Base-by-base conservation (phyloP, 257 asterid species). In the Ligustrum vulgare region DNA sequence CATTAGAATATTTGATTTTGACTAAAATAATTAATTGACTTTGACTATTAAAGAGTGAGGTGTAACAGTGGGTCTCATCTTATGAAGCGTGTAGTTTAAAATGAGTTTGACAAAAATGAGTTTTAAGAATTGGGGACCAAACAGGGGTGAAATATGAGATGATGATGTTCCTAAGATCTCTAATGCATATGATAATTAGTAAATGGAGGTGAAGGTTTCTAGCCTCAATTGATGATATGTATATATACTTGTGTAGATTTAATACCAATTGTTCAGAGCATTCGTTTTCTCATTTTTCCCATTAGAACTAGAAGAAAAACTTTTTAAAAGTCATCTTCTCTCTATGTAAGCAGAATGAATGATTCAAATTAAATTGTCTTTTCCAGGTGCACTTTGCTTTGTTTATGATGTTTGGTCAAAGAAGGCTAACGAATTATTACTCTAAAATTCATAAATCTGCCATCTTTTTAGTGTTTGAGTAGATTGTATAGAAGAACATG, bases 311-410 rank as follows among this genome's bases (percentile, higher is more conserved):
- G 23, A 51, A 49, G 25, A 51, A 51, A 18, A 5, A n/a, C 25
- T 51, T 51, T 18, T 2, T 18, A 16, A 51, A 51, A 16, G 25
- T 3, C 54, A n/a, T 51, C 8, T 3, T 6, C 25, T 51, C n/a
- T 51, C n/a, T 5, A 45, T 13, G n/a, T 45, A 2, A 51, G 22
- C 8, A 18, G 62, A n/a, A n/a, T 18, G 18, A 5, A 60, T 60
- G 20, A 22, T 60, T 60, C 4, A 60, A 33, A 23, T 34, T 31
- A n/a, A 16, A 25, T n/a, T 60, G 23, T 49, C 69, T 8, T 35
- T 78, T 86, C 75, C 94, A 95, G 97, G 97, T 90, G 69, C 98
- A 95, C 85, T 93, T 95, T 78, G 97, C 91, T 79, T 81, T 95
- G 73, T 90, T 54, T 95, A 89, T 28, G 84, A 90, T 83, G 93